Conservation (phyloP, 1,139 yeast species). For the Nadsonia commutata region DNA sequence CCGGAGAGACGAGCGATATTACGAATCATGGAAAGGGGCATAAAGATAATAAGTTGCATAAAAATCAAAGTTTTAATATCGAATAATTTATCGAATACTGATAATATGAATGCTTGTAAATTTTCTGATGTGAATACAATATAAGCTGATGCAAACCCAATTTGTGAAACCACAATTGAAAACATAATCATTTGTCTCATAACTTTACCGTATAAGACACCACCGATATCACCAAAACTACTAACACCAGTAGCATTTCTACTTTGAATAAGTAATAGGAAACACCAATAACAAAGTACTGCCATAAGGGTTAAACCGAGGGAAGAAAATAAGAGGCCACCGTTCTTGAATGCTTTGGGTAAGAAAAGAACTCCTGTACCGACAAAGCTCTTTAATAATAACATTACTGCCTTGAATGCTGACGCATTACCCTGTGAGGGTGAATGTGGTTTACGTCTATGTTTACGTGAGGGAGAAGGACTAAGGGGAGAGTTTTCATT, state of each 20-base stretch:
- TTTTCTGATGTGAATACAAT: constrained; percentile 88
- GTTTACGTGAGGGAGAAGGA: constrained; percentile 3
- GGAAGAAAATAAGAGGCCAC: constrained; percentile 70
- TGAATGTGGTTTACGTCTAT: constrained; percentile 9
- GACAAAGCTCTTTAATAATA: constrained; percentile 75
- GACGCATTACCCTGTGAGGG: constrained; percentile 33
- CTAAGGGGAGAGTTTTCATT: background rate
- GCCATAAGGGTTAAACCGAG: constrained; percentile 55
- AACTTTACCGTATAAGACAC: constrained; percentile 50
- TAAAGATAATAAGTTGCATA: constrained; percentile 50
- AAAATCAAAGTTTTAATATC: constrained; percentile 43
- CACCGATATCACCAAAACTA: constrained; percentile 84
- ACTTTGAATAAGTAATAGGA: constrained; percentile 50
- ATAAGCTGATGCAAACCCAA: constrained; percentile 91
- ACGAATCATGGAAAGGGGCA: constrained; percentile 76
- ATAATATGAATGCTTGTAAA: constrained; percentile 40
- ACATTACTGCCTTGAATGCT: constrained; percentile 50
- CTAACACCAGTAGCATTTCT: constrained; percentile 47
- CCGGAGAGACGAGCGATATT: constrained; percentile 79
- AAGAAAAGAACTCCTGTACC: constrained; percentile 94
- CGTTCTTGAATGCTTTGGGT: constrained; percentile 83
- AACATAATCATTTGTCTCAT: constrained; percentile 56
- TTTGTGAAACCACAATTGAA: constrained; percentile 75
- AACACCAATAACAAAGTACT: constrained; percentile 71
- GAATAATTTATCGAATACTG: constrained; percentile 18